Base-by-base conservation (phyloP, 345 rosid genomes). In the Trapa incisa region DNA sequence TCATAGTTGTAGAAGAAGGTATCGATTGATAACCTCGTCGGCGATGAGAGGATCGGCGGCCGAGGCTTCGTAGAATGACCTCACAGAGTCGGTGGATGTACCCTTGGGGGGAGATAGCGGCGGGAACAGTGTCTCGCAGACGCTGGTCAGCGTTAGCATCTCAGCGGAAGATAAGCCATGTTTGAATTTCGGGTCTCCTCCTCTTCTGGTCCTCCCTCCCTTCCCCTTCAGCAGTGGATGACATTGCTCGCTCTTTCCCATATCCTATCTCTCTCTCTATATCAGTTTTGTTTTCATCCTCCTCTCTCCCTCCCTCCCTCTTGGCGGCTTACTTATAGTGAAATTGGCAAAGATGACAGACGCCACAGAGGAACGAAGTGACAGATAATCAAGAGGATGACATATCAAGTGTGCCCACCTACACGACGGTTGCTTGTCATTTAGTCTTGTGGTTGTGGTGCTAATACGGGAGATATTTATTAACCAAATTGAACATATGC, bases 81-180 rank as follows among this genome's bases (percentile, higher is more conserved):
- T 81, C 10, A 64, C 68, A 65, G 62, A 10, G 29, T 37, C 65
- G 70, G 16, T 72, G 73, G 5, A 41, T 3, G 29, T 67, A 22
- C 29, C 29, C 29, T 22, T 22, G 29, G 29, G 29, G 14, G 32
- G 67, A 64, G 0, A 74, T 68, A 13, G 73, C 72, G 91, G 65
- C 61, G 96, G 94, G 64, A 85, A 73, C 12, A 84, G 2, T 7
- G 79, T 78, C 62, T 86, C 87, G n/a, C 88, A 88, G 38, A 89
- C 5, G 74, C 84, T 73, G 13, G 78, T 67, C 71, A 92, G 64
- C 0, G 89, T 47, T 12, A 71, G 68, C 68, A 92, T 81, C 80
- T 92, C 95, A 3, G 60, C 69, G 35, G 80, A 72, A 50, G 84
- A 75, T 67, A 89, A 62, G 35, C 80, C 82, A 22, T 78, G 84